Evolutionary conservation across 2,329 filamentous ascomycete genomes (phyloP), one percentile per base, ranked within the genome.

Genomic region (Zymoseptoria brevis): DNA sequence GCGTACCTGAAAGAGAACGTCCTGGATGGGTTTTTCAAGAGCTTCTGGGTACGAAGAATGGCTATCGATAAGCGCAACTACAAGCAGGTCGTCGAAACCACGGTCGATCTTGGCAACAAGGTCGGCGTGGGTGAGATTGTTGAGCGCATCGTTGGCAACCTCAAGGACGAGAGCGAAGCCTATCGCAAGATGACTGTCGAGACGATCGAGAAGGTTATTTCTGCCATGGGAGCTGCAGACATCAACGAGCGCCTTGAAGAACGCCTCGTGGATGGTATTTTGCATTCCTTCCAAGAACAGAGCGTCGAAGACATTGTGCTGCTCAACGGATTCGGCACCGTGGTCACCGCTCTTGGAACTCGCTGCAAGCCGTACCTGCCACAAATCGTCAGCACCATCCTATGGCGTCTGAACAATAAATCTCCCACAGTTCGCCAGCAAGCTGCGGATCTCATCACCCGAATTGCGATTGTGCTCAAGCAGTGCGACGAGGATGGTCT

Each of bases 181-280:
- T 99, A 99, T 75, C 87, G 94, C 54, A 97, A 97, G 80, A 99
- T 99, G 94, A 96, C 94, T 0, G 88, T 99, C 35, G 94, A 99
- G 79, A 97, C 94, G 0, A 86, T 97, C 8, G 94, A 99, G 77
- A 99, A 97, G 77, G 86, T 97, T 53, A 88, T 99, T 69, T 91
- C 93, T 16, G 90, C 90, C 58, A 81, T 97, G 57, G 94, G 94
- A 58, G 92, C 93, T 7, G 93, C 94, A 41, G 94, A 99, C 71
- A 92, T 99, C 67, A 89, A 90, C 22, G 90, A 96, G 75, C 85
- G 93, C 49, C 77, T 99, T 41, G 94, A 99, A 75, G 94, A 97
- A 75, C 84, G 91, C 53, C 83, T 99, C 19, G 91, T 99, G 56
- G 94, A 99, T 68, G 94, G 94, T 72, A 94, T 99, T 41, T 82